These are phyloP conservation scores for Rhododendron simsii DNA, from an alignment of 148 eudicot species.

Conservation along the genomic window DNA sequence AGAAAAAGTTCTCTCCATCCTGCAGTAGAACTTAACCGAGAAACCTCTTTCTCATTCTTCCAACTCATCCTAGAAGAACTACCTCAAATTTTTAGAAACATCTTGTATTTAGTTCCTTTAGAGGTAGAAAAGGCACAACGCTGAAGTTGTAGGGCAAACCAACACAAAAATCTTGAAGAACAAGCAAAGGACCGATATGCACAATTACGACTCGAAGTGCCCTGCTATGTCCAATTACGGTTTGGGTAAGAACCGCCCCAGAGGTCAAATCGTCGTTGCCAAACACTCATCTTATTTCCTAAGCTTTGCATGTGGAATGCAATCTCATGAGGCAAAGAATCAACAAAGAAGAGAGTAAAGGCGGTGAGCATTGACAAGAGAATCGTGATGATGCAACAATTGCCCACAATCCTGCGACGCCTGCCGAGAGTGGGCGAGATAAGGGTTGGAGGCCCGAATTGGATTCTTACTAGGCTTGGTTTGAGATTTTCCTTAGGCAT, in stretches of 20 bases:
- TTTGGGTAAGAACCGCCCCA: background rate
- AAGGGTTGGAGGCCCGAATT: background rate
- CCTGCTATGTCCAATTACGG: background rate
- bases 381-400: background rate
- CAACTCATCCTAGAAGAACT: background rate
- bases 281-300: background rate
- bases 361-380: background rate
- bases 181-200: background rate
- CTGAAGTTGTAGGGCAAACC: background rate
- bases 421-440: background rate
- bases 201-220: background rate
- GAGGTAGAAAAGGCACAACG: background rate
- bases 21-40: background rate
- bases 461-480: background rate
- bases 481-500: background rate
- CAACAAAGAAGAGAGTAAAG: background rate
- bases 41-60: background rate
- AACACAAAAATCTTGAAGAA: background rate
- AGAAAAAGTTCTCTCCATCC: background rate
- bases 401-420: background rate
- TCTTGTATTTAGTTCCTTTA: background rate
- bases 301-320: background rate
- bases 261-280: background rate
- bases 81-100: background rate
- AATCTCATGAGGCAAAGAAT: background rate